Evolutionary conservation across 306 rosid species (phyloP).

Genomic region (Cicer chorassanicum): DNA sequence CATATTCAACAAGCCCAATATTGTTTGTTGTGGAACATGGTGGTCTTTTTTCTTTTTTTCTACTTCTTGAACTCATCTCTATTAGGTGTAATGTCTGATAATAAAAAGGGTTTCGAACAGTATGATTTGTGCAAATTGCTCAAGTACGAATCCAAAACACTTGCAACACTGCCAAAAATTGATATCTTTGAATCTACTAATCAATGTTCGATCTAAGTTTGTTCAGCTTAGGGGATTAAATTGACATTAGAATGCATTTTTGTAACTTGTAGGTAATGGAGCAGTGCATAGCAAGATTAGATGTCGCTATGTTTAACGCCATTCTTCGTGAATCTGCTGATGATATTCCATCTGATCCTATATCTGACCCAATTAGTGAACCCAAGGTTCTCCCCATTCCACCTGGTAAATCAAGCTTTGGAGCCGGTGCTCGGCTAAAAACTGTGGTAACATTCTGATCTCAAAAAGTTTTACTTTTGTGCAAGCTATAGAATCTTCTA

Average conservation of each 20-base stretch:
- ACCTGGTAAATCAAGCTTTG: conserved; percentile 85
- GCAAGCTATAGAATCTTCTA: conserved; percentile 7
- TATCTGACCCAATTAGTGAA: conserved; percentile 92
- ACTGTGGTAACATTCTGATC: conserved; percentile 68
- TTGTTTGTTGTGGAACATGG: background rate
- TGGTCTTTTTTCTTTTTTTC: background rate
- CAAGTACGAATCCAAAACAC: conserved; percentile 9
- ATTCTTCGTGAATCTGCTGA: conserved; percentile 93
- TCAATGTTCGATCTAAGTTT: background rate
- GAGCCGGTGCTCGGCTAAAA: conserved; percentile 93
- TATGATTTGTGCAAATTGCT: conserved; percentile 35
- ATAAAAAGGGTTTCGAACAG: background rate
- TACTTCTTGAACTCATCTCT: background rate
- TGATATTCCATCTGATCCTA: conserved; percentile 92
- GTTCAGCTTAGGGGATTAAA: conserved; percentile 16
- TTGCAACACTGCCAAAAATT: background rate
- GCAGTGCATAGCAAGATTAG: conserved; percentile 90
- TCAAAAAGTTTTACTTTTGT: background rate
- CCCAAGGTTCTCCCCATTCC: conserved; percentile 82
- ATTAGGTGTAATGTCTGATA: conserved; percentile 1
- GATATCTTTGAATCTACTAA: conserved; percentile 1
- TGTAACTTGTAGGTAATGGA: conserved; percentile 77
- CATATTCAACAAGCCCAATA: too few relatives aligned
- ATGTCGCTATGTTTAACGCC: conserved; percentile 98
- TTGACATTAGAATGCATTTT: conserved; percentile 38